Base-by-base conservation (phyloP, 129 eudicot species). In the Chrysanthemum seticuspe region DNA sequence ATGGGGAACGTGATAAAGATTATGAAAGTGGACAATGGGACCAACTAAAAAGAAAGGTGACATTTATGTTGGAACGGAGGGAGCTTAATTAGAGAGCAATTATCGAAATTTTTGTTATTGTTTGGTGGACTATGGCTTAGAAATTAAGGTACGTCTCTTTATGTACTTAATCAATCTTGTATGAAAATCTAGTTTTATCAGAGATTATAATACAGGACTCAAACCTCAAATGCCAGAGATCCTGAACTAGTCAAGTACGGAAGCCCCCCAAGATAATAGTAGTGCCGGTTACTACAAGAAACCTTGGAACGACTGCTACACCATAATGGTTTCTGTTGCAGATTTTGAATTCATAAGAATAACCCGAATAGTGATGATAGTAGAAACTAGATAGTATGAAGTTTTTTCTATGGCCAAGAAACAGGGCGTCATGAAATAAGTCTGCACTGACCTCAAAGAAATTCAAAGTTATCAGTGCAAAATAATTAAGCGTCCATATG, bases 221-320 rank as follows among this genome's bases (percentile, higher is more conserved):
- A 67, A 74, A 93, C 98, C 98, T 94, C 98, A 65, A 65, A 94
- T 51, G 86, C 82, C 67, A 94, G 87, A 77, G 97, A 87, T 79
- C 86, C 97, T 1, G 80, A 57, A 67, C 68, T 85, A 74, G 83
- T 87, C 74, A 94, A 81, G 82, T 86, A 94, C 58, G 98, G 98
- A 56, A 94, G 84, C 81, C 87, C 85, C 62, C 98, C 98, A 68
- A 94, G 96, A 78, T 51, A 94, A 90, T 84, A 94, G 84, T 94
- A 94, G 5, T 75, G 88, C 80, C 92, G 83, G 66, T 90, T 31
- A 76, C 78, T 84, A 78, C 98, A 94, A 65, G 87, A 72, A 67
- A 68, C 61, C 69, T 65, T 84, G 18, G 75, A 67, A 50, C 71
- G 63, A 69, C 70, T 76, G 76, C 81, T 73, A 83, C 98, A 94